Percentiles rank a stretch among this genome's conserved stretches.
Conservation (phyloP, 2,329 filamentous ascomycete species). For the Cladophialophora immunda region DNA sequence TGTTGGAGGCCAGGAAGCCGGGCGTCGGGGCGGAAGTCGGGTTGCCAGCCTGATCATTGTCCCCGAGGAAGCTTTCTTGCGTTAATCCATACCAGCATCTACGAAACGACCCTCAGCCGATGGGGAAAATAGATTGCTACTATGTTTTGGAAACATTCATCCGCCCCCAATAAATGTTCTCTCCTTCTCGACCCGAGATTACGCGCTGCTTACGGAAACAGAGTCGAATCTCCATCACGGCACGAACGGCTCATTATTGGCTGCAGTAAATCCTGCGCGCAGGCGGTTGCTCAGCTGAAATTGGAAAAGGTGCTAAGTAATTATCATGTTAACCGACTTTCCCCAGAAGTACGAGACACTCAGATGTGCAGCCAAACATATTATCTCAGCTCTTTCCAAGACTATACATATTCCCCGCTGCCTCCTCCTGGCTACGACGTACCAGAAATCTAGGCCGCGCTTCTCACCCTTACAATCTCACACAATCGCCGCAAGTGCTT, state of each 20-base stretch:
- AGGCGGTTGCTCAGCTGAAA: not conserved
- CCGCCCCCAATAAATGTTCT: not conserved
- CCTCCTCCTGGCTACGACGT: not conserved
- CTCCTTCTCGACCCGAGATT: not conserved
- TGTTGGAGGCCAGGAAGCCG: conserved; percentile 54
- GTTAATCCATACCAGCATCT: no score
- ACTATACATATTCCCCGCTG: not conserved
- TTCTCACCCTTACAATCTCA: not conserved
- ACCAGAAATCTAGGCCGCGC: not conserved
- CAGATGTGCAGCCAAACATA: not conserved
- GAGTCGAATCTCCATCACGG: no score
- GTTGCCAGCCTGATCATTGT: conserved; percentile 7
- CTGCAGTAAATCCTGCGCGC: not conserved
- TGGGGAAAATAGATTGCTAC: not conserved
- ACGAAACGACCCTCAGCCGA: not conserved
- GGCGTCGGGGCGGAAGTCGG: conserved; percentile 40
- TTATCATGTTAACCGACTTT: not conserved
- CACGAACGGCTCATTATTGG: not conserved
- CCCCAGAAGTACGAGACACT: not conserved
- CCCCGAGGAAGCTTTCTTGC: no score
- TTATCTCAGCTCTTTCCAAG: not conserved
- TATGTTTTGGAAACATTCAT: not conserved
- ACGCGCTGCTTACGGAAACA: not conserved
- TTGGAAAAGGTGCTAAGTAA: no score
- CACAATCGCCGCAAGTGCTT: not conserved